Percentiles rank a stretch among this genome's conserved stretches.
Evolutionary conservation across 176 grass and related monocot genomes (phyloP).

Genomic region (Eleusine coracana): DNA sequence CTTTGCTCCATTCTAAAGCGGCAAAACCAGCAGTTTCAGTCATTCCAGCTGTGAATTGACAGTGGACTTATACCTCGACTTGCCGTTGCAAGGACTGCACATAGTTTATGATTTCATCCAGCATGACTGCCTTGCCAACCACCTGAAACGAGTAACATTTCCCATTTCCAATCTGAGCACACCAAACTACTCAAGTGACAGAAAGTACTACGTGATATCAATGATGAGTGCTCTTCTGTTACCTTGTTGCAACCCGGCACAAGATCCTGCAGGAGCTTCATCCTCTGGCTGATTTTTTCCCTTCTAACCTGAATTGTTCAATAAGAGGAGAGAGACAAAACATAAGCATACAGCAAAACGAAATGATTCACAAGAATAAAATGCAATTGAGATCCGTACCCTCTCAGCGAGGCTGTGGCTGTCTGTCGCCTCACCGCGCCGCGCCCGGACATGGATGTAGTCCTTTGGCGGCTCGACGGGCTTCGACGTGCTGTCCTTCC

Average conservation of each 20-base stretch:
- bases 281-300: conserved; percentile 97
- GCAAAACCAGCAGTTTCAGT: conserved; percentile 40
- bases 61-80: conserved; percentile 80
- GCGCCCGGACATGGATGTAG: conserved; percentile 93
- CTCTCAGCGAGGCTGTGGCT: conserved; percentile 98
- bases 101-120: conserved; percentile 99
- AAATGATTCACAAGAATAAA: background rate
- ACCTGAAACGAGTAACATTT: conserved; percentile 77
- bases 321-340: background rate
- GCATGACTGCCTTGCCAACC: conserved; percentile 98
- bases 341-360: conserved; percentile 1
- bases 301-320: conserved; percentile 72
- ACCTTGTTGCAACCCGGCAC: conserved; percentile 99
- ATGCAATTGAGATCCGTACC: conserved; percentile 50
- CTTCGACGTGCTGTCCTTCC: conserved; percentile 60
- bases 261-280: conserved; percentile 99
- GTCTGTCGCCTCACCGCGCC: conserved; percentile 96
- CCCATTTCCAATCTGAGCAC: conserved; percentile 46
- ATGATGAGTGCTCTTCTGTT: conserved; percentile 23
- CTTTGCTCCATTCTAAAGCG: conserved; percentile 28
- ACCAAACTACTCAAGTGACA: conserved; percentile 34
- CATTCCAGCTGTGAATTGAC: conserved; percentile 26
- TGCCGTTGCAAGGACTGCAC: conserved; percentile 98
- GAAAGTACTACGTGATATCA: background rate
- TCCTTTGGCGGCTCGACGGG: conserved; percentile 68